Percentiles rank a stretch among this genome's conserved stretches.
These are phyloP conservation scores for Fusarium sp. DNA, from an alignment of 2,329 filamentous ascomycete genomes.

Conservation along the genomic window DNA sequence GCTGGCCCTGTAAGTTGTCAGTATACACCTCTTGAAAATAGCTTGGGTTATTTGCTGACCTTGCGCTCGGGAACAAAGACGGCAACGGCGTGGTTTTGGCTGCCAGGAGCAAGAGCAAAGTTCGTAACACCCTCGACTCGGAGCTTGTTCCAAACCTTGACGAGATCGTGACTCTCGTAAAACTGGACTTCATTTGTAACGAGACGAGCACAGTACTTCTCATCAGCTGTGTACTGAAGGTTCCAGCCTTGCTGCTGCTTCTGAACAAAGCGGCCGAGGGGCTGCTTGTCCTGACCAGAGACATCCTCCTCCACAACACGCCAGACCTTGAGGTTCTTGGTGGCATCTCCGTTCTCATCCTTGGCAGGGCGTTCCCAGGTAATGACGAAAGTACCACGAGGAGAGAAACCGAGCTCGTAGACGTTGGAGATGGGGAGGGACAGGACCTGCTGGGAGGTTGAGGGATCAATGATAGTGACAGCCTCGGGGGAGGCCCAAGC, in stretches of 20 bases:
- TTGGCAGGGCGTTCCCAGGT: slow-evolving; percentile 96
- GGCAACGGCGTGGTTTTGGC: slow-evolving; percentile 86
- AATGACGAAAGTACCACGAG: slow-evolving; percentile 88
- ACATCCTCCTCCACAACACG: slow-evolving; percentile 76
- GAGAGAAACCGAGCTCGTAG: slow-evolving; percentile 94
- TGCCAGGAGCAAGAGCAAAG: slow-evolving; percentile 87
- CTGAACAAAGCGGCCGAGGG: slow-evolving; percentile 91
- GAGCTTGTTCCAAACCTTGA: slow-evolving; percentile 93
- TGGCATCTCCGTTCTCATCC: slow-evolving; percentile 90
- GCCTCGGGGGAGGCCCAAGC: slow-evolving; percentile 90
- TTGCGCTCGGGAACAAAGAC: slow-evolving; percentile 96
- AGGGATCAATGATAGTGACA: slow-evolving; percentile 85
- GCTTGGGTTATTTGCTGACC: slow-evolving; percentile 56
- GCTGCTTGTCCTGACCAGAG: slow-evolving; percentile 70
- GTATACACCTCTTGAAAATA: background rate
- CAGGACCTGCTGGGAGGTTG: slow-evolving; percentile 76
- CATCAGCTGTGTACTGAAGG: slow-evolving; percentile 93
- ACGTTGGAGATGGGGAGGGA: slow-evolving; percentile 82
- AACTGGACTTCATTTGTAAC: slow-evolving; percentile 99
- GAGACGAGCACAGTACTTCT: slow-evolving; percentile 88
- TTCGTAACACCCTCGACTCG: slow-evolving; percentile 88
- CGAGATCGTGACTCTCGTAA: slow-evolving; percentile 86
- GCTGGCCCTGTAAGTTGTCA: slow-evolving; percentile 73
- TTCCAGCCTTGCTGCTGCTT: slow-evolving; percentile 97
- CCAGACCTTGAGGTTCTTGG: slow-evolving; percentile 98